A percentile compares a stretch with the other conserved stretches of the same genome.
These are phyloP conservation scores for Cladosporium sp. DNA, from an alignment of 2,329 filamentous ascomycete genomes.

Conservation along the genomic window DNA sequence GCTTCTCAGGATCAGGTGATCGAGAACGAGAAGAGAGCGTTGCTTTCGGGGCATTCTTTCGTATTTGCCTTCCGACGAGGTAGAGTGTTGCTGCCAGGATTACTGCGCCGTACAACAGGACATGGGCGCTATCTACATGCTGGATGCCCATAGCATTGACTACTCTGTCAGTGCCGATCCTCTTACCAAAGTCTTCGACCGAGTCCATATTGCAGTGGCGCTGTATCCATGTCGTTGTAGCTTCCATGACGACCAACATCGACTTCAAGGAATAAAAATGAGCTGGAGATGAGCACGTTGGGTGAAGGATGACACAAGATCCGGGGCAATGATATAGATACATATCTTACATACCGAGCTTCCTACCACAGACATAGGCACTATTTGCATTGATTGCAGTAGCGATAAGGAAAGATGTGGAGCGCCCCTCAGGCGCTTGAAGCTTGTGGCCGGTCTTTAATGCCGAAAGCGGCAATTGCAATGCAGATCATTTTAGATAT, in stretches of 20 bases:
- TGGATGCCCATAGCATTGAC: not conserved
- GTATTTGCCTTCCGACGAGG: not conserved
- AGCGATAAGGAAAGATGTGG: slow-evolving; percentile 20
- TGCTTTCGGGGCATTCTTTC: not conserved
- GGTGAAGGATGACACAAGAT: not conserved
- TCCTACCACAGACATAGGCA: not conserved
- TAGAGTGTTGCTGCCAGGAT: not conserved
- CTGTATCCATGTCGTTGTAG: slow-evolving; percentile 8
- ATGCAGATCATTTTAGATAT: not conserved
- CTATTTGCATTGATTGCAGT: slow-evolving; percentile 18
- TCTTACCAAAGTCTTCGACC: not conserved
- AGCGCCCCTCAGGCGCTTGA: slow-evolving; percentile 12
- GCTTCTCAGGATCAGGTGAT: slow-evolving; percentile 52
- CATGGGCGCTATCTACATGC: not conserved
- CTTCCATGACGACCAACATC: not conserved
- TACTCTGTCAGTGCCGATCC: not conserved
- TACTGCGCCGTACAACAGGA: not conserved
- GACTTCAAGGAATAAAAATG: not conserved
- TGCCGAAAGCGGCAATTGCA: slow-evolving; percentile 15
- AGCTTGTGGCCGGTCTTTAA: slow-evolving; percentile 17
- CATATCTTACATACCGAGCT: not conserved
- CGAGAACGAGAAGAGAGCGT: slow-evolving; percentile 18
- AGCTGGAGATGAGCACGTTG: not conserved
- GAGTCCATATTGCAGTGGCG: not conserved
- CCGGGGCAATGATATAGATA: not conserved